A percentile compares a stretch with the other conserved stretches of the same genome.
Evolutionary conservation across 257 asterid species (phyloP).

Genomic region (Capsicum pubescens): DNA sequence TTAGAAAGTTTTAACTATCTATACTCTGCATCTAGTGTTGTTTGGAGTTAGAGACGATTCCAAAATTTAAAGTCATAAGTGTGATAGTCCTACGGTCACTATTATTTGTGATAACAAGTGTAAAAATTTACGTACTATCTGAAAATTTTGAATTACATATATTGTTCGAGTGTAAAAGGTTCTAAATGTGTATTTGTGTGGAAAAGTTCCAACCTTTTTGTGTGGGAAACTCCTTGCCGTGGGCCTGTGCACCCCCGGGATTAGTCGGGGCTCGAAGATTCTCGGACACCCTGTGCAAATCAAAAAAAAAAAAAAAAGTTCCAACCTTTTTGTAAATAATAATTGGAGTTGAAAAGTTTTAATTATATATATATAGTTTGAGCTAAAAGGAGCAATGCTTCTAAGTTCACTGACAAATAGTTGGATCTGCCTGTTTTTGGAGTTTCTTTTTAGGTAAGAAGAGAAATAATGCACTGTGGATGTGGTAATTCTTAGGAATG

Average conservation of each 20-base stretch:
- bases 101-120: not conserved
- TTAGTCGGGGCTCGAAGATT: too few relatives aligned
- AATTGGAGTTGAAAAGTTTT: not conserved
- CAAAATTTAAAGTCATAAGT: too few relatives aligned
- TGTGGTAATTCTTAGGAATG: conserved; percentile 62
- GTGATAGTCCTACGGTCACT: not conserved
- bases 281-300: too few relatives aligned
- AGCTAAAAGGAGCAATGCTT: not conserved
- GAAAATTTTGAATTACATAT: not conserved
- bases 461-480: not conserved
- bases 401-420: not conserved
- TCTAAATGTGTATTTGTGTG: not conserved
- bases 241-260: too few relatives aligned
- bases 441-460: not conserved
- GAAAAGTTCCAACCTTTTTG: not conserved
- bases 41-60: too few relatives aligned
- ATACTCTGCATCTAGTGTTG: too few relatives aligned
- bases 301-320: not conserved
- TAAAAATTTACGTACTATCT: not conserved
- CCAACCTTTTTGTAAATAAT: not conserved
- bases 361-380: not conserved
- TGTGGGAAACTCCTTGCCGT: too few relatives aligned
- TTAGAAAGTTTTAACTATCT: too few relatives aligned
- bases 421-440: not conserved
- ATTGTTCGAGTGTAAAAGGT: not conserved